phyloP scores from a whole-genome alignment of 2,329 filamentous ascomycete genomes.

The Alternaria tenuissima region DNA sequence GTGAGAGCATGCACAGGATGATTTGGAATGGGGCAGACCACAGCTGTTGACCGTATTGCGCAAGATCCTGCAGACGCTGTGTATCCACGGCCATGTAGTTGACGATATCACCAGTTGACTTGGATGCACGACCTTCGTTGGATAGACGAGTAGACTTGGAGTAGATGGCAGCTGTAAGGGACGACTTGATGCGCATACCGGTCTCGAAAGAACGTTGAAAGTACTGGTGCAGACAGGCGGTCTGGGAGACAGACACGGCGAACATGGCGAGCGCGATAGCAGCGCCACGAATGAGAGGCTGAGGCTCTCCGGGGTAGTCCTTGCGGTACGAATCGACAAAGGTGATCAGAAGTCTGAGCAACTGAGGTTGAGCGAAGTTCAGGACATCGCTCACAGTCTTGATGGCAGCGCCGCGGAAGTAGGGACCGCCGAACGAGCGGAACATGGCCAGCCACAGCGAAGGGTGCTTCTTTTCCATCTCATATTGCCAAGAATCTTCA shows the following conservation, averaged over 20 bases:
- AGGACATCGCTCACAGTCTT: conserved; percentile 88
- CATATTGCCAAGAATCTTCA: conserved; percentile 76
- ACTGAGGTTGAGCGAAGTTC: conserved; percentile 89
- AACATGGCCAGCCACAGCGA: conserved; percentile 89
- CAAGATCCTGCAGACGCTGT: conserved; percentile 91
- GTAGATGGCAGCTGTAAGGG: conserved; percentile 90
- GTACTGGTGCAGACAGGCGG: conserved; percentile 92
- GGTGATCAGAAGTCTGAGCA: conserved; percentile 81
- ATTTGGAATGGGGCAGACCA: conserved; percentile 99
- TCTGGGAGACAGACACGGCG: conserved; percentile 82
- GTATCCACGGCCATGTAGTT: conserved; percentile 99
- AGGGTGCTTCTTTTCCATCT: conserved; percentile 76
- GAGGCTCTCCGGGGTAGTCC: conserved; percentile 59
- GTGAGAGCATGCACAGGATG: conserved; percentile 89
- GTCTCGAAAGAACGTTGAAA: conserved; percentile 95
- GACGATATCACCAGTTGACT: conserved; percentile 96
- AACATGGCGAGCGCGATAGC: conserved; percentile 95
- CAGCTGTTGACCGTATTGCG: conserved; percentile 92
- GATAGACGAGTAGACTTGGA: conserved; percentile 88
- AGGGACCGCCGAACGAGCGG: conserved; percentile 84
- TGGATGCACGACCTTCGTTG: conserved; percentile 87
- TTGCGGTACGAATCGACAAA: conserved; percentile 81
- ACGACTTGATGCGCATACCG: conserved; percentile 95
- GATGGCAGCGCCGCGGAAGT: conserved; percentile 81
- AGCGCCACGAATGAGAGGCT: conserved; percentile 84